These are phyloP conservation scores for Dipodascus geniculatus DNA, from an alignment of 805 yeast genomes.

Conservation along the genomic window DNA sequence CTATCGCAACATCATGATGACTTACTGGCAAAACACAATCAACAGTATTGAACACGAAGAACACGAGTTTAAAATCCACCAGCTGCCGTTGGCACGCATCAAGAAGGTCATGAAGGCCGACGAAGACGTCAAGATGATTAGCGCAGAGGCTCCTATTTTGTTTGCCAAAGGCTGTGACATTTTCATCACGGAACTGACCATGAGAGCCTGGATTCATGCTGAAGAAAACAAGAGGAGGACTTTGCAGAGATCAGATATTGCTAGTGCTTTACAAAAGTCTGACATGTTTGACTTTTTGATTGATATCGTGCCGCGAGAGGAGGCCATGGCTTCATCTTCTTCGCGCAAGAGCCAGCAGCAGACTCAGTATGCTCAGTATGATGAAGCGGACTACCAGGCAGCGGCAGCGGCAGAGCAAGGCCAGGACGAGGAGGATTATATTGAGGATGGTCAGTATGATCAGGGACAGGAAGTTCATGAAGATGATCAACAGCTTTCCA, in stretches of 20 bases:
- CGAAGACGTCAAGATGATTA: conserved; percentile 93
- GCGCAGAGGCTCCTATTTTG: conserved; percentile 95
- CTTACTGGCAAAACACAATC: conserved; percentile 95
- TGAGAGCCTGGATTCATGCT: conserved; percentile 99
- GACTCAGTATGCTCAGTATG: conserved; percentile 2
- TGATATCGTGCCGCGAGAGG: conserved; percentile 91
- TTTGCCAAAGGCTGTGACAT: conserved; percentile 98
- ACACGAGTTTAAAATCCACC: conserved; percentile 81
- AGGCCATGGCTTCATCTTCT: conserved; percentile 29
- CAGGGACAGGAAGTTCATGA: conserved; percentile 9
- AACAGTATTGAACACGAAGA: conserved; percentile 68
- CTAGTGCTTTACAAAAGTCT: conserved; percentile 85
- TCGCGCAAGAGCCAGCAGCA: conserved; percentile 13
- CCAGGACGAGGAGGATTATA: conserved; percentile 8
- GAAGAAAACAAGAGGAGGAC: conserved; percentile 94
- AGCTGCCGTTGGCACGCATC: conserved; percentile 88
- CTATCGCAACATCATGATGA: conserved; percentile 81
- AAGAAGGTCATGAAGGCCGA: conserved; percentile 97
- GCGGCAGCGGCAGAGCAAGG: conserved; percentile 8
- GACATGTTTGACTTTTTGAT: conserved; percentile 97
- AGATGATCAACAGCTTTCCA: conserved; percentile 16
- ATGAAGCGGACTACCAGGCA: neutral
- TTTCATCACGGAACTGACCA: conserved; percentile 90
- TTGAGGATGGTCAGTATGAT: conserved; percentile 15
- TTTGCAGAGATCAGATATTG: conserved; percentile 85